phyloP scores from a whole-genome alignment of 805 yeast species.

The Ogataea trehaloabstinens region DNA sequence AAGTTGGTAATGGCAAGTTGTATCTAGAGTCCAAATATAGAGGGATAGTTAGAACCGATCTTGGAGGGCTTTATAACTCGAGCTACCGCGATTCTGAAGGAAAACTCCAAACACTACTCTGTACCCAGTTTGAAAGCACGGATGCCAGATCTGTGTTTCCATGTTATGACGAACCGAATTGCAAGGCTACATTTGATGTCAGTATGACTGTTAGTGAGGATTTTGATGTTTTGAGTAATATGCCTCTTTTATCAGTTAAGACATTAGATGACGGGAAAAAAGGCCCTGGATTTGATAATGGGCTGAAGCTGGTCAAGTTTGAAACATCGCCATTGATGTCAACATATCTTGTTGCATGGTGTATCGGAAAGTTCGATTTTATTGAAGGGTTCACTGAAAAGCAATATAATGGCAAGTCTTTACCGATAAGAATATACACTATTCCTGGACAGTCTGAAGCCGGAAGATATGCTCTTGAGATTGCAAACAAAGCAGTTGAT shows the following conservation, averaged over 20 bases:
- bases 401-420: constrained; percentile 37
- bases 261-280: constrained; percentile 22
- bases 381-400: constrained; percentile 44
- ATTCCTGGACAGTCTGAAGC: constrained; percentile 45
- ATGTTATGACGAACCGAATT: constrained; percentile 54
- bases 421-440: constrained; percentile 53
- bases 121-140: constrained; percentile 59
- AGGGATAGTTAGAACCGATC: constrained; percentile 50
- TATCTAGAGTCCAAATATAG: constrained; percentile 36
- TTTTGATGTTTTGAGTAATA: constrained; percentile 44
- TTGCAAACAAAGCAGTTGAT: constrained; percentile 50
- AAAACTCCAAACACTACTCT: constrained; percentile 37
- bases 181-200: constrained; percentile 56
- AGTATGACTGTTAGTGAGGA: constrained; percentile 33
- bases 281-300: constrained; percentile 7
- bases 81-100: constrained; percentile 38
- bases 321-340: constrained; percentile 53
- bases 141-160: constrained; percentile 61
- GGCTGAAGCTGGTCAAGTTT: constrained; percentile 33
- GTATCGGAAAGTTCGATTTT: constrained; percentile 54
- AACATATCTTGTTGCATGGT: constrained; percentile 58
- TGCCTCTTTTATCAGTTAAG: constrained; percentile 35
- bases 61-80: constrained; percentile 57
- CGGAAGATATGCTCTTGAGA: constrained; percentile 47
- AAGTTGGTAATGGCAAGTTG: constrained; percentile 27